Evolutionary conservation across 1,284 basidiomycete genomes (phyloP), one percentile per base, ranked within the genome.

Genomic region (Leccinum angustisporum): DNA sequence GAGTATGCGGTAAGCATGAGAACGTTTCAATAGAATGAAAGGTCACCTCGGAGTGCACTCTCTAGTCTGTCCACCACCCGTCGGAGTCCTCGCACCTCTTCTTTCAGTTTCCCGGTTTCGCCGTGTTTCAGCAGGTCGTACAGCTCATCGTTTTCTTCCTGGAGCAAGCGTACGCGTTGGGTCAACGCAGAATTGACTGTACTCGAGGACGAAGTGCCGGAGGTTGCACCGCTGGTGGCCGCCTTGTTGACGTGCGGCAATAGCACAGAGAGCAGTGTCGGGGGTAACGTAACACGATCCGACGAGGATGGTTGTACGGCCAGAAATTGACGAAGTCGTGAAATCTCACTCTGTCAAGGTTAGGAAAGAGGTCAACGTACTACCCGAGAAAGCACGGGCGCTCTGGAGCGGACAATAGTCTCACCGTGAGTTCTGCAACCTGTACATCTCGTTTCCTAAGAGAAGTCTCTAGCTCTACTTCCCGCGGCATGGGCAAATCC

Each of bases 81-180:
- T 51, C 85, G 81, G 61, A 93, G 77, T 16, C 84, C 84, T 55
- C 83, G 82, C 5, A 90, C 90, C 72, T 93, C 90, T 70, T 93
- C 91, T 70, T 91, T 91, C 61, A 92, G 71, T 68, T 82, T 83
- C 2, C 88, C 89, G 0, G 87, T 89, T 74, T 92, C 88, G 54
- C 87, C 84, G 30, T 78, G 77, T 72, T 85, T 88, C 52, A 93
- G 74, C 7, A 92, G 75, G 57, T 86, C 83, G 70, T 92, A 93
- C 5, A 91, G 68, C 64, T 93, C 91, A 65, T 93, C 90, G 62
- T 93, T 93, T 75, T 93, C 91, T 58, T 90, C 86, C 72, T 93
- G 91, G 9, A 93, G 77, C 8, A 87, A 74, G 60, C 84, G 85
- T 31, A 84, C 81, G 56, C 90, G 81, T 69, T 91, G 89, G 0